Conservation (phyloP, 1,284 basidiomycete genomes). For the Leccinum angustisporum region DNA sequence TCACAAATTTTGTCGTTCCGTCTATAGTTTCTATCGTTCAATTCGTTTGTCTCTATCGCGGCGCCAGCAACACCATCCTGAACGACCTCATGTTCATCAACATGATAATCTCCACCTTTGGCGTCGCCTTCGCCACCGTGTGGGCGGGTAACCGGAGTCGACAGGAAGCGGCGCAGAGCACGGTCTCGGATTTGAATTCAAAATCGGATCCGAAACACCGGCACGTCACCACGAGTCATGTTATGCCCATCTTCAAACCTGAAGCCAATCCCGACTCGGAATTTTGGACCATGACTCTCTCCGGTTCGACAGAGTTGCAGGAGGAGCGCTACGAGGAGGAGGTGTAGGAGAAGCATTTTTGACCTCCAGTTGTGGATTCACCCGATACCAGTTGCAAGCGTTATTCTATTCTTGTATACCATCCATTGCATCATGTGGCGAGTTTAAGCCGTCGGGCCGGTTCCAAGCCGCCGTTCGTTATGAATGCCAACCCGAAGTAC, state of each 20-base stretch:
- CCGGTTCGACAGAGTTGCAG: not conserved
- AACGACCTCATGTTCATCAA: slow-evolving; percentile 12
- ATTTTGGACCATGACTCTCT: not conserved
- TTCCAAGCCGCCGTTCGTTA: too few relatives aligned
- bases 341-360: not conserved
- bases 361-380: not conserved
- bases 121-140: slow-evolving; percentile 19
- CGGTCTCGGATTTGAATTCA: not conserved
- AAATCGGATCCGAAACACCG: not conserved
- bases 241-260: slow-evolving; percentile 6
- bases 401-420: not conserved
- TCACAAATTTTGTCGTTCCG: slow-evolving; percentile 25
- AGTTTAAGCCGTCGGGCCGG: not conserved
- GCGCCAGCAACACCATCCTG: not conserved
- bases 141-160: slow-evolving; percentile 12
- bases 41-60: slow-evolving; percentile 9
- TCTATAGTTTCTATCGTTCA: slow-evolving; percentile 30
- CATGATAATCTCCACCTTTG: slow-evolving; percentile 12
- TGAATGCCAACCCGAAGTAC: not conserved
- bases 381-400: not conserved
- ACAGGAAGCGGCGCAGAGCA: slow-evolving; percentile 1
- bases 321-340: not conserved
- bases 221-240: not conserved
- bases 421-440: not conserved
- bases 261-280: not conserved